Evolutionary conservation across 345 rosid species (phyloP).

Genomic region (Eucalyptus rudis): DNA sequence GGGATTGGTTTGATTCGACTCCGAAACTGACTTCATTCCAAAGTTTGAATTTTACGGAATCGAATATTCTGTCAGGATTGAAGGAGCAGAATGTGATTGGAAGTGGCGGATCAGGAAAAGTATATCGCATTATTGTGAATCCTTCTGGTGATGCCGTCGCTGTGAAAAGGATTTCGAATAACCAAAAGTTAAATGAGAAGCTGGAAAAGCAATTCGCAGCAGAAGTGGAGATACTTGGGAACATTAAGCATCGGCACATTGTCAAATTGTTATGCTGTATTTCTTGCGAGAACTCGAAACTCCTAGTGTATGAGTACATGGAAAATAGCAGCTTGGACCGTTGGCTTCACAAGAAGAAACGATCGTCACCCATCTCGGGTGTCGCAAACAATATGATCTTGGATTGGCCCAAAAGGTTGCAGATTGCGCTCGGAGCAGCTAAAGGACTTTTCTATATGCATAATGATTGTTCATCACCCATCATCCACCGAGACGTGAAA

Average conservation of each 20-base stretch:
- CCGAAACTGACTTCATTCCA: slow-evolving; percentile 46
- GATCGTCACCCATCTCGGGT: not conserved
- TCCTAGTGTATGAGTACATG: slow-evolving; percentile 59
- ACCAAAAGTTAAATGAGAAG: slow-evolving; percentile 12
- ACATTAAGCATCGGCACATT: slow-evolving; percentile 38
- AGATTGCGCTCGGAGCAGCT: slow-evolving; percentile 55
- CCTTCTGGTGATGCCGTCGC: slow-evolving; percentile 21
- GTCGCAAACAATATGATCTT: not conserved
- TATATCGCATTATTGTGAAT: slow-evolving; percentile 19
- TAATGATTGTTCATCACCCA: slow-evolving; percentile 38
- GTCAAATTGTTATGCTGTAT: slow-evolving; percentile 50
- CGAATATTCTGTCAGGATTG: slow-evolving; percentile 21
- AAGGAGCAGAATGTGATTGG: slow-evolving; percentile 38
- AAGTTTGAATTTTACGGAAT: slow-evolving; percentile 24
- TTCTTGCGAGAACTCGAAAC: slow-evolving; percentile 30
- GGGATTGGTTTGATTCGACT: not conserved
- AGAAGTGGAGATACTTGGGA: slow-evolving; percentile 40
- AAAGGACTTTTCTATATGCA: slow-evolving; percentile 62
- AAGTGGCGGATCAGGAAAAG: slow-evolving; percentile 57
- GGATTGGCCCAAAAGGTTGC: slow-evolving; percentile 47
- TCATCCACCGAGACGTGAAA: slow-evolving; percentile 54
- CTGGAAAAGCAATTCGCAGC: slow-evolving; percentile 37
- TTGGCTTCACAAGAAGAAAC: slow-evolving; percentile 28
- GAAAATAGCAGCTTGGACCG: slow-evolving; percentile 43
- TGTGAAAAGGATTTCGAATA: slow-evolving; percentile 36